Percentiles rank a stretch among this genome's conserved stretches.
These are phyloP conservation scores for Phytopythium chamaehyphon DNA, from an alignment of 352 stramenopile species.

Conservation along the genomic window DNA sequence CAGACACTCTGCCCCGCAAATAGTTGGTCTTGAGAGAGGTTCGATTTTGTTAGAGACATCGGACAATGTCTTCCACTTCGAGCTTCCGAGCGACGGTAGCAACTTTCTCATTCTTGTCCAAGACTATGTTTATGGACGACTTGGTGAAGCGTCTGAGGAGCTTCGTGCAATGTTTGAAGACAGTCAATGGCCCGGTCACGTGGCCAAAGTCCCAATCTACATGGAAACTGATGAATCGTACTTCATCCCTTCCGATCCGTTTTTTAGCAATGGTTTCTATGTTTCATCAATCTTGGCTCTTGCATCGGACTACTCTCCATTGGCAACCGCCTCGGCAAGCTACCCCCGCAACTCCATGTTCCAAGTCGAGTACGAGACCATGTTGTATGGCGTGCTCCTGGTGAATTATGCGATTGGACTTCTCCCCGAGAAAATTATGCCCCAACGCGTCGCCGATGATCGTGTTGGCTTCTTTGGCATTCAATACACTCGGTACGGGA, in stretches of 20 bases:
- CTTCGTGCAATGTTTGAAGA: conserved; percentile 51
- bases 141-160: conserved; percentile 37
- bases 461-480: conserved; percentile 79
- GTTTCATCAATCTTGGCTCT: conserved; percentile 33
- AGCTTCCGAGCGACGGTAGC: conserved; percentile 24
- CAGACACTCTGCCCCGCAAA: conserved; percentile 41
- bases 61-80: conserved; percentile 71
- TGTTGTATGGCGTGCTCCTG: conserved; percentile 41
- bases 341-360: conserved; percentile 73
- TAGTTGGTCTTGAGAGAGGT: conserved; percentile 38
- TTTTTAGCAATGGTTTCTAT: conserved; percentile 75
- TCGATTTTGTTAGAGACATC: conserved; percentile 52
- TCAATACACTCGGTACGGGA: conserved; percentile 51
- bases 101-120: conserved; percentile 44
- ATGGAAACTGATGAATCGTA: conserved; percentile 53
- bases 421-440: conserved; percentile 55
- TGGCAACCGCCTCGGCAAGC: conserved; percentile 16
- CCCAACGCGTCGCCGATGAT: conserved; percentile 60
- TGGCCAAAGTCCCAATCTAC: conserved; percentile 49
- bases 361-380: conserved; percentile 64
- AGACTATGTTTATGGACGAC: conserved; percentile 47
- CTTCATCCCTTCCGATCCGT: conserved; percentile 43
- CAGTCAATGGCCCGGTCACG: conserved; percentile 64
- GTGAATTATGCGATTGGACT: conserved; percentile 73
- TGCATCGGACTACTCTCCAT: conserved; percentile 29